These are phyloP conservation scores for Isabelozyma heimii DNA, from an alignment of 805 yeast genomes.

Conservation along the genomic window DNA sequence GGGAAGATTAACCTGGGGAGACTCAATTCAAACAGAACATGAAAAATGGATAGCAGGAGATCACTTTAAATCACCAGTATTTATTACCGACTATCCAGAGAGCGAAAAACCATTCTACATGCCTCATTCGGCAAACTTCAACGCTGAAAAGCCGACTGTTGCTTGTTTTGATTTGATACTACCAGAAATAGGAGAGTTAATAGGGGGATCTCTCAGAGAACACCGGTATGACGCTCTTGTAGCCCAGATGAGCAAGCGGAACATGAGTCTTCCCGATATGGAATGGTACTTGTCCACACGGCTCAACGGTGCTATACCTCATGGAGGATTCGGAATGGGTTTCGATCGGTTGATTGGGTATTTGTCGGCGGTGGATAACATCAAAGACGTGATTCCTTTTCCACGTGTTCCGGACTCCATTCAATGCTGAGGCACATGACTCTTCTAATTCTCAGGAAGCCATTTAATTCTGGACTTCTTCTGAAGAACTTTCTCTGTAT, in stretches of 20 bases:
- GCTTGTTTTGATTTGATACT: constrained; percentile 87
- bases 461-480: too few species aligned
- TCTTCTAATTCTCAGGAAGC: too few species aligned
- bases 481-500: too few species aligned
- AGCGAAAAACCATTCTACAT: constrained; percentile 87
- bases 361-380: constrained; percentile 69
- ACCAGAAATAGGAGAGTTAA: constrained; percentile 90
- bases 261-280: constrained; percentile 59
- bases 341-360: constrained; percentile 81
- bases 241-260: constrained; percentile 47
- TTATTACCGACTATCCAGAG: constrained; percentile 85
- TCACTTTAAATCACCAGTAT: constrained; percentile 70
- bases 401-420: constrained; percentile 61
- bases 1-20: constrained; percentile 57
- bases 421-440: too few species aligned
- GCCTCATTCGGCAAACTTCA: constrained; percentile 43
- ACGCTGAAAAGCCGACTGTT: constrained; percentile 52
- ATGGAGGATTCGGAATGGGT: constrained; percentile 97
- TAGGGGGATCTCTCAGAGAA: constrained; percentile 94
- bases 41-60: constrained; percentile 86
- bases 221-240: constrained; percentile 50
- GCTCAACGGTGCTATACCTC: constrained; percentile 79
- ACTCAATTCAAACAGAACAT: constrained; percentile 74
- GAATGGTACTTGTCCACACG: constrained; percentile 81
- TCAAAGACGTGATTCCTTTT: constrained; percentile 84